phyloP scores from a whole-genome alignment of 192 early-diverging fungal species.

The Powellomyces hirtus region DNA sequence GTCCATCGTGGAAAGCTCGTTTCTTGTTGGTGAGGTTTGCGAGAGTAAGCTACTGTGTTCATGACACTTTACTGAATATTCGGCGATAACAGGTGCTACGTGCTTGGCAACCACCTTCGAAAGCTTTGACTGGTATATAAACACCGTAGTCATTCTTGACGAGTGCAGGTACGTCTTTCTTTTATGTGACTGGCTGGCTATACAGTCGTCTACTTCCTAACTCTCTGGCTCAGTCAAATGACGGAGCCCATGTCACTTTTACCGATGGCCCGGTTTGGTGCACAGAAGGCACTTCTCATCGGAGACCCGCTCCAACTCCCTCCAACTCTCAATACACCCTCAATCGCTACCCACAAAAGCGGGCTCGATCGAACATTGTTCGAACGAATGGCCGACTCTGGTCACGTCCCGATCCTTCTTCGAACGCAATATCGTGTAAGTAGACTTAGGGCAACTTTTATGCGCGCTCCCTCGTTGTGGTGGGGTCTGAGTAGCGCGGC shows the following conservation, averaged over 20 bases:
- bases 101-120: conserved; percentile 80
- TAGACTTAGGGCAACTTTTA: no score
- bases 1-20: conserved; percentile 41
- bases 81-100: conserved; percentile 58
- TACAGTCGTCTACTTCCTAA: conserved; percentile 33
- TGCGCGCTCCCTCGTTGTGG: no score
- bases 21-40: conserved; percentile 53
- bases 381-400: conserved; percentile 64
- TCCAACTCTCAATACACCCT: conserved; percentile 69
- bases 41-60: not conserved
- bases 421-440: conserved; percentile 72
- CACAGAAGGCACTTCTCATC: conserved; percentile 68
- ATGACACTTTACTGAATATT: not conserved
- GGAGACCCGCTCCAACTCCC: conserved; percentile 88
- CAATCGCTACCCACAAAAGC: conserved; percentile 33
- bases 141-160: conserved; percentile 79
- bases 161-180: no score
- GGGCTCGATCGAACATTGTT: conserved; percentile 85
- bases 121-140: conserved; percentile 51
- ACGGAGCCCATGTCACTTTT: conserved; percentile 87
- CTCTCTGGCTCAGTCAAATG: no score
- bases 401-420: conserved; percentile 55
- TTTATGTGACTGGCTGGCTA: not conserved
- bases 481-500: no score
- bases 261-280: conserved; percentile 64